Base-by-base conservation (phyloP, 495 filamentous ascomycete species). In the Xanthoparmelia taractica region DNA sequence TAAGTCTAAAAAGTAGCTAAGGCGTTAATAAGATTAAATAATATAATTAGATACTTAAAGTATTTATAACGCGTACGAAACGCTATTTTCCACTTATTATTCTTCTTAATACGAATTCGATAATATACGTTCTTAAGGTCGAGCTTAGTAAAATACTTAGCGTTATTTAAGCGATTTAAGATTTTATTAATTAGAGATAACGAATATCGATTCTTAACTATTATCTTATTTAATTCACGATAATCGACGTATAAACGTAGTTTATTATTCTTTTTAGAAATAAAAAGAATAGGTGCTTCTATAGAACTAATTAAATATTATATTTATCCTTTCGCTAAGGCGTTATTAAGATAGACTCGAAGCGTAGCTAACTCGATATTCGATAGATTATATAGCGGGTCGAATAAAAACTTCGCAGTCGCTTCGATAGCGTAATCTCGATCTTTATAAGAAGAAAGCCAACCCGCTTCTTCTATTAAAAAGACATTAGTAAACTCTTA, bases 41-140 rank as follows among this genome's bases (percentile, higher is more conserved):
- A 47, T 57, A 69, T 69, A 40, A 69, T 23, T 41, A 67, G 47
- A 63, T 68, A 70, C 63, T 70, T 67, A 62, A 47, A 57, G 6
- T 37, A 33, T 6, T 29, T 47, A 29, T 60, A 67, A 17, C 33
- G 8, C 6, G 12, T 67, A 33, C 17, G 20, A 29, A 67, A 67
- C 18, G 36, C 23, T 20, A 17, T 72, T 57, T 70, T 69, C 33
- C 64, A 70, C 56, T 72, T 38, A 58, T 72, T 29, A n/a, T 34
- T 25, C 27, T 64, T 41, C 15, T 57, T 62, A 48, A 71, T 65
- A 23, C 38, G 18, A 25, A 71, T 58, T 8, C 17, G 17, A 63
- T 70, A 66, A 33, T 68, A 70, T 4, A 18, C 57, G 59, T 68
- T 36, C 60, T 59, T 65, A n/a, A 68, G 31, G 65, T 70, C 57